These are phyloP conservation scores for Podospora fimiseda DNA, from an alignment of 495 filamentous ascomycete species.

Conservation along the genomic window DNA sequence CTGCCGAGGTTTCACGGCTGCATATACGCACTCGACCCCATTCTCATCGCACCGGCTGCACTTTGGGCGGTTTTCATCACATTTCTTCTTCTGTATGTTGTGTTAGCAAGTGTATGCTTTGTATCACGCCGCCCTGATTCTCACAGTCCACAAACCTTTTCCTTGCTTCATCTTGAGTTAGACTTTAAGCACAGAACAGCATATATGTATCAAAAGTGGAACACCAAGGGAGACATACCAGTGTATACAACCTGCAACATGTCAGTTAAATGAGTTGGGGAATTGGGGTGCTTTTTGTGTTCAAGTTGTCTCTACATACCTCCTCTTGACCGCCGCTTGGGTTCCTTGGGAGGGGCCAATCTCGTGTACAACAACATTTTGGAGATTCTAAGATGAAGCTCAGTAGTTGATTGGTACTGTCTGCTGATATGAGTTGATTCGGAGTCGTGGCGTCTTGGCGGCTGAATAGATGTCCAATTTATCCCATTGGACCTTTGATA, in stretches of 20 bases:
- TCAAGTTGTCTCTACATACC: slow-evolving; percentile 49
- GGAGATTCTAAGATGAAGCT: too few relatives aligned
- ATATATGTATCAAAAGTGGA: not conserved
- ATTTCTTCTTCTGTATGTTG: slow-evolving; percentile 54
- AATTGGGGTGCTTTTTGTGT: not conserved
- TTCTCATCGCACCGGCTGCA: slow-evolving; percentile 54
- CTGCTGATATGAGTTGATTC: not conserved
- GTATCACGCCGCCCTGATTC: not conserved
- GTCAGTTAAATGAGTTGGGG: slow-evolving; percentile 8
- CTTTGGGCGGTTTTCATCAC: slow-evolving; percentile 53
- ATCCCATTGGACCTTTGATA: not conserved
- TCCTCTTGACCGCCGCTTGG: slow-evolving; percentile 55
- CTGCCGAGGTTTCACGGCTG: slow-evolving; percentile 51
- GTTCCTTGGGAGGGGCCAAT: slow-evolving; percentile 51
- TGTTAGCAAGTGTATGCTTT: not conserved
- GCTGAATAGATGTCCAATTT: not conserved
- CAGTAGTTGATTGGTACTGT: not conserved
- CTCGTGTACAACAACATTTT: slow-evolving; percentile 54
- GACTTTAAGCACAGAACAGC: not conserved
- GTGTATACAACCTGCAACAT: slow-evolving; percentile 47
- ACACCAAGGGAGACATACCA: slow-evolving; percentile 45
- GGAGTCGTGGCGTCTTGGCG: not conserved
- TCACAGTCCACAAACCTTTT: slow-evolving; percentile 23
- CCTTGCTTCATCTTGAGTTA: slow-evolving; percentile 26
- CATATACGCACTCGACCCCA: slow-evolving; percentile 48